phyloP scores from a whole-genome alignment of 148 eudicot genomes.

The Amaranthus hypochondriacus region DNA sequence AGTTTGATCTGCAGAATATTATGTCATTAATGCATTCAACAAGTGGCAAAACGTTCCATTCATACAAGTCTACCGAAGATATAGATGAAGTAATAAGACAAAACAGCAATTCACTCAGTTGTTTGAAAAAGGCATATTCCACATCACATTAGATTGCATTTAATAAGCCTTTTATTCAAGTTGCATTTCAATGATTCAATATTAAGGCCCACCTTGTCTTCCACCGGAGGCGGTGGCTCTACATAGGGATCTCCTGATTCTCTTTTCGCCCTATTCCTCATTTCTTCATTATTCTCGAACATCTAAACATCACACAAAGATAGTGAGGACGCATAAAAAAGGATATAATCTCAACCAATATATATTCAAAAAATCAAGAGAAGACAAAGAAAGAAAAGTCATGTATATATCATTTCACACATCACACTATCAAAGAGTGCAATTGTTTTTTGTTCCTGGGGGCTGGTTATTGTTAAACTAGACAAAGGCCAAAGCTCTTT shows the following conservation, averaged over 20 bases:
- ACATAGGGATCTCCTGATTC: constrained; percentile 39
- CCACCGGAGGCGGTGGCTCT: constrained; percentile 44
- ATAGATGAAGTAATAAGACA: not conserved
- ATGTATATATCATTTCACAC: not conserved
- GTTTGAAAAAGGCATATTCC: not conserved
- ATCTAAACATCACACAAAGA: constrained; percentile 38
- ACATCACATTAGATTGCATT: not conserved
- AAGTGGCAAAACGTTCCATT: not conserved
- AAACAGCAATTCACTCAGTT: constrained; percentile 2
- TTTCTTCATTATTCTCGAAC: constrained; percentile 63
- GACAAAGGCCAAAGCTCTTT: no score
- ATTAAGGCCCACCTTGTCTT: constrained; percentile 66
- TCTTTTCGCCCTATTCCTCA: constrained; percentile 58
- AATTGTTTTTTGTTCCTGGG: no score
- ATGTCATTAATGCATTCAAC: not conserved
- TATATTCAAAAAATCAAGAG: not conserved
- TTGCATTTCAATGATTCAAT: not conserved
- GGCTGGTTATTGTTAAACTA: no score
- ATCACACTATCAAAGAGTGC: not conserved
- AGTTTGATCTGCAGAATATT: constrained; percentile 62
- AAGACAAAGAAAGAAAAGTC: not conserved
- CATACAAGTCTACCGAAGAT: not conserved
- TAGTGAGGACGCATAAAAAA: not conserved
- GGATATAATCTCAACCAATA: not conserved
- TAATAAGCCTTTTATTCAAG: not conserved